Percentiles rank a stretch among this genome's conserved stretches.
phyloP scores from a whole-genome alignment of 2,329 filamentous ascomycete genomes.

The Hymenoscyphus infarciens region DNA sequence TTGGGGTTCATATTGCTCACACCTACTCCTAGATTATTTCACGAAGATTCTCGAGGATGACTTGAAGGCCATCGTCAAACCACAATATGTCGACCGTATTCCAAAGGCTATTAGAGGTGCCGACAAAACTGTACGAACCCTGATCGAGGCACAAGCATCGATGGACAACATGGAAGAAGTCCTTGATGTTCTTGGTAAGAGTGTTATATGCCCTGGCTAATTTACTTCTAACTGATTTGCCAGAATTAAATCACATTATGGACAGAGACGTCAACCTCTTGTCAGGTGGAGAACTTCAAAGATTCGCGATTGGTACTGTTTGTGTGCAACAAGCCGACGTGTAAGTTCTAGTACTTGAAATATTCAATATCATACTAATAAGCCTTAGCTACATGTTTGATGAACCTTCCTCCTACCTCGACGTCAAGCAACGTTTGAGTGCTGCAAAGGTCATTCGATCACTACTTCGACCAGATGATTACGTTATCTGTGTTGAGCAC shows the following conservation, averaged over 20 bases:
- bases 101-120: conserved; percentile 83
- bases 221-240: neutral
- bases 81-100: conserved; percentile 96
- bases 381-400: conserved; percentile 83
- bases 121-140: conserved; percentile 72
- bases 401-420: conserved; percentile 96
- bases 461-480: conserved; percentile 82
- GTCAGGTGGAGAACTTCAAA: conserved; percentile 96
- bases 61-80: conserved; percentile 96
- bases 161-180: conserved; percentile 81
- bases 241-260: conserved; percentile 82
- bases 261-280: conserved; percentile 87
- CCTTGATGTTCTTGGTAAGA: conserved; percentile 66
- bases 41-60: conserved; percentile 97
- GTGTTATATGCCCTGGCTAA: neutral
- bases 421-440: conserved; percentile 97
- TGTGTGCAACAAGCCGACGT: conserved; percentile 96
- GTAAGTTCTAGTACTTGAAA: conserved; percentile 39
- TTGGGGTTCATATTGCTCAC: neutral
- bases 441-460: conserved; percentile 91
- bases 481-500: conserved; percentile 98
- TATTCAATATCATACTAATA: neutral
- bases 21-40: conserved; percentile 73
- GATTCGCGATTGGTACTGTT: conserved; percentile 94
- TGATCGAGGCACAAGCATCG: conserved; percentile 73